phyloP scores from a whole-genome alignment of 306 rosid species.

The Malus fusca region DNA sequence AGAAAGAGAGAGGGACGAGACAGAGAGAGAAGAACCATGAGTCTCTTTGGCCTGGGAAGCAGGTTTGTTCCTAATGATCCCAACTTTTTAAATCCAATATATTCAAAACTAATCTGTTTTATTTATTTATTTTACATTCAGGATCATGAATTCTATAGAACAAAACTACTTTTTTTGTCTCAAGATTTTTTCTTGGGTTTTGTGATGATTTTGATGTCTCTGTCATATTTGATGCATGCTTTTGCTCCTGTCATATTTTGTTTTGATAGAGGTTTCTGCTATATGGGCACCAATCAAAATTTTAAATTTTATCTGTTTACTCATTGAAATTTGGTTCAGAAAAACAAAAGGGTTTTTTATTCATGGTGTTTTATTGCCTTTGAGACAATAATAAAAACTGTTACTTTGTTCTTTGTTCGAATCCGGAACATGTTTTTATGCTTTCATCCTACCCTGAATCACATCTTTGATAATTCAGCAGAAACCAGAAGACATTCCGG shows the following conservation, averaged over 20 bases:
- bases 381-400: not conserved
- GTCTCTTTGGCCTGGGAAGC: constrained; percentile 96
- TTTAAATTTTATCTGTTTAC: not conserved
- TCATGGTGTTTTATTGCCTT: not conserved
- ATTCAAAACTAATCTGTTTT: not conserved
- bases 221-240: not conserved
- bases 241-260: not conserved
- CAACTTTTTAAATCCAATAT: not conserved
- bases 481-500: constrained; percentile 81
- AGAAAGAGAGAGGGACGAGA: constrained; percentile 17
- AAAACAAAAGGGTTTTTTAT: not conserved
- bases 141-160: not conserved
- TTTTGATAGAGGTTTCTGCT: not conserved
- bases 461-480: constrained; percentile 23
- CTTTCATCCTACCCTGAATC: not conserved
- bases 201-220: not conserved
- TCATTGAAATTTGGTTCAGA: not conserved
- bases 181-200: not conserved
- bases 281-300: not conserved
- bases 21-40: constrained; percentile 47
- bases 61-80: constrained; percentile 25
- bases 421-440: not conserved
- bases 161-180: not conserved
- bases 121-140: not conserved
- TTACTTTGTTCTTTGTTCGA: not conserved